Evolutionary conservation across 257 asterid species (phyloP).

Genomic region (Nicotiana tabacum): DNA sequence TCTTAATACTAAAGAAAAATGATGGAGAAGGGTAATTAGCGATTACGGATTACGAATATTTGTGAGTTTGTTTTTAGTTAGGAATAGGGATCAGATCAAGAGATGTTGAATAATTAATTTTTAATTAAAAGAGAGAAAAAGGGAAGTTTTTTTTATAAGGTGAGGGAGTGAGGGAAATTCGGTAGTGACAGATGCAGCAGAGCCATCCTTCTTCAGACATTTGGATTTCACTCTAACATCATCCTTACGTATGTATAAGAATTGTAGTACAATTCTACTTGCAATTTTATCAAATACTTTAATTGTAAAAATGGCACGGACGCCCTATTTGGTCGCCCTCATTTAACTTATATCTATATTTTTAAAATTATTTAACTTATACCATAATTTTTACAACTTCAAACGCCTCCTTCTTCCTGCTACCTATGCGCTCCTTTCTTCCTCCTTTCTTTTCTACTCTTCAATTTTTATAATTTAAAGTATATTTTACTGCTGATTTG

Average conservation of each 20-base stretch:
- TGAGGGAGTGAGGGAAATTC: constrained; percentile 12
- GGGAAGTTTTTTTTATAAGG: neutral
- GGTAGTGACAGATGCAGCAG: neutral
- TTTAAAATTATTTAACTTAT: too few species aligned
- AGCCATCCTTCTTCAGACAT: neutral
- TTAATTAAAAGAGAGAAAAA: neutral
- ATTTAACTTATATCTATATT: too few species aligned
- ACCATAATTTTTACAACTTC: too few species aligned
- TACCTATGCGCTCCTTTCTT: too few species aligned
- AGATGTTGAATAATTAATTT: neutral
- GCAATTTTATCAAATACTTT: neutral
- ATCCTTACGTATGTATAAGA: neutral
- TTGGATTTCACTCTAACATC: neutral
- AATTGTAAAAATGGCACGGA: too few species aligned
- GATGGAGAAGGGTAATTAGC: neutral
- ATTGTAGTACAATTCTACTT: neutral
- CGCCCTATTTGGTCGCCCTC: too few species aligned
- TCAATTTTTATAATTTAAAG: too few species aligned
- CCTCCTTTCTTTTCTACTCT: too few species aligned
- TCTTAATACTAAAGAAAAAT: neutral
- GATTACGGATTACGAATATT: neutral
- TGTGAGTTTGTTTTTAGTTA: neutral
- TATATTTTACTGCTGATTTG: too few species aligned
- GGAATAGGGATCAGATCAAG: neutral
- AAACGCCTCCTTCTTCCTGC: too few species aligned